Evolutionary conservation across 805 yeast species (phyloP).

Genomic region (Candida multigemmis): DNA sequence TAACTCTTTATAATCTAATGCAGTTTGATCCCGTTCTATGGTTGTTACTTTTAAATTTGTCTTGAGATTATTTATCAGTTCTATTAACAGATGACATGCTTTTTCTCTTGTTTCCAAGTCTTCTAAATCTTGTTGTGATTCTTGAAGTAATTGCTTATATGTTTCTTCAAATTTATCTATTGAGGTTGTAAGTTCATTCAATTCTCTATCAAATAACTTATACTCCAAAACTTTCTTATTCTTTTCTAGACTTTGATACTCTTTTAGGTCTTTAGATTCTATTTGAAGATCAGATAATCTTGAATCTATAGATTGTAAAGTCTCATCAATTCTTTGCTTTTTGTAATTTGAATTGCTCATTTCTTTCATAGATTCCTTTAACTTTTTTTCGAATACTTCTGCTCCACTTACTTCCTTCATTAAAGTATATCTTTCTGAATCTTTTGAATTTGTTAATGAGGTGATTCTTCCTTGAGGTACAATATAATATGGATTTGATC

Average conservation of each 20-base stretch:
- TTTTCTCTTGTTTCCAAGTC: constrained; percentile 57
- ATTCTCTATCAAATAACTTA: constrained; percentile 69
- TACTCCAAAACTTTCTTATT: constrained; percentile 66
- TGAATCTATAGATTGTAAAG: constrained; percentile 59
- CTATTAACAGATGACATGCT: constrained; percentile 34
- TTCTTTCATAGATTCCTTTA: constrained; percentile 70
- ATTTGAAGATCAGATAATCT: constrained; percentile 70
- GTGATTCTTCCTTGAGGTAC: constrained; percentile 96
- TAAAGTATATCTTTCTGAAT: constrained; percentile 65
- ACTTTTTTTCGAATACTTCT: constrained; percentile 73
- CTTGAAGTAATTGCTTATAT: constrained; percentile 40
- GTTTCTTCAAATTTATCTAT: constrained; percentile 54
- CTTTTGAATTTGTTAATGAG: constrained; percentile 81
- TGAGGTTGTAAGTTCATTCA: constrained; percentile 48
- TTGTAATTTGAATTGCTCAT: constrained; percentile 67
- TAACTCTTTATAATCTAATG: constrained; percentile 39
- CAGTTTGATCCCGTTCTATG: constrained; percentile 50
- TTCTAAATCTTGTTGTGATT: constrained; percentile 44
- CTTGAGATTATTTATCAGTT: constrained; percentile 36
- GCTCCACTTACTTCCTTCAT: constrained; percentile 95
- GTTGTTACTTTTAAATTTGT: constrained; percentile 41
- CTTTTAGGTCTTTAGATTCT: constrained; percentile 68
- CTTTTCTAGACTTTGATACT: constrained; percentile 59
- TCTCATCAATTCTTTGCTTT: constrained; percentile 63
- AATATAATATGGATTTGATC: constrained; percentile 86